Percentiles rank a stretch among this genome's conserved stretches.
phyloP scores from a whole-genome alignment of 2,329 filamentous ascomycete genomes.

The Trichoderma aggressivum region DNA sequence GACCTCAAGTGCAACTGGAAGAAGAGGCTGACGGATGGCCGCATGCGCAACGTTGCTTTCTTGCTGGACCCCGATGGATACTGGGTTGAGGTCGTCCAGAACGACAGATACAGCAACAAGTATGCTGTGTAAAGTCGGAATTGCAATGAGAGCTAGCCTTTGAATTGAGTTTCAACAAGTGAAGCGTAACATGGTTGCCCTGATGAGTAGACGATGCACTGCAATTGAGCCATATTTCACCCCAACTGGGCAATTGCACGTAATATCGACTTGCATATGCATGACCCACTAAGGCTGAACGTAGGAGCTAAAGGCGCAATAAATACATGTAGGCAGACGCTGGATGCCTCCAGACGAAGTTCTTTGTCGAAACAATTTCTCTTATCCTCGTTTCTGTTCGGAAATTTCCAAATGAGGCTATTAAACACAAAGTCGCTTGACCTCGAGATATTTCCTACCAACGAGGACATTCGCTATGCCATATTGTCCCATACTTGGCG shows the following conservation, averaged over 20 bases:
- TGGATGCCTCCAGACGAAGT: neutral
- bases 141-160: neutral
- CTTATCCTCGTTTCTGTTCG: neutral
- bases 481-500: slow-evolving; percentile 31
- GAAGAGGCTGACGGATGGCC: slow-evolving; percentile 88
- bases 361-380: neutral
- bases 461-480: slow-evolving; percentile 25
- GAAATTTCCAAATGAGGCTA: slow-evolving; percentile 24
- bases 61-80: slow-evolving; percentile 84
- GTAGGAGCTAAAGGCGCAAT: neutral
- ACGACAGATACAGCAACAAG: slow-evolving; percentile 61
- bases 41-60: slow-evolving; percentile 93
- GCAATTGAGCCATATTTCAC: neutral
- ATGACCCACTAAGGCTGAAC: neutral
- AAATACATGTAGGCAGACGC: neutral
- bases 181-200: neutral
- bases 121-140: slow-evolving; percentile 22
- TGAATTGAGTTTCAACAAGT: neutral
- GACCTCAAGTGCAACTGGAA: slow-evolving; percentile 81
- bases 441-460: slow-evolving; percentile 24
- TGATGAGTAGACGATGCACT: neutral
- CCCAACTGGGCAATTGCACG: neutral
- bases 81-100: slow-evolving; percentile 79
- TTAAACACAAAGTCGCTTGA: slow-evolving; percentile 25
- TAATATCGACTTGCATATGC: neutral